A percentile compares a stretch with the other conserved stretches of the same genome.
Conservation (phyloP, 108 stramenopile genomes). For the Stephanodiscus triporus region DNA sequence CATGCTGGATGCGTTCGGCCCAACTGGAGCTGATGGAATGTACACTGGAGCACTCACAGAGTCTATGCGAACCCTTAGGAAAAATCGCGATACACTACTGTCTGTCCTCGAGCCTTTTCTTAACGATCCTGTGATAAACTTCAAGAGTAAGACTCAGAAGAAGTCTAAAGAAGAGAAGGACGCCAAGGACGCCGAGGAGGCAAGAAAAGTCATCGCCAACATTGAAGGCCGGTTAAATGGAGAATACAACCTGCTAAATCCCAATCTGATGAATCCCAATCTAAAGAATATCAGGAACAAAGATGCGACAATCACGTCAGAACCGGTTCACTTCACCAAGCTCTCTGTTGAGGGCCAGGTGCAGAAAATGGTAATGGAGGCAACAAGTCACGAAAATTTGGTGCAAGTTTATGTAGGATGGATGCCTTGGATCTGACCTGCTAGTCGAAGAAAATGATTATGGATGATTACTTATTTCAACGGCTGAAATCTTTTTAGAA, state of each 20-base stretch:
- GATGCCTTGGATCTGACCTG: slow-evolving; percentile 86
- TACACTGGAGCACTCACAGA: slow-evolving; percentile 82
- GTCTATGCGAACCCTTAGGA: slow-evolving; percentile 86
- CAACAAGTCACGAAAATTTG: slow-evolving; percentile 82
- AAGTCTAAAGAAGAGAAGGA: slow-evolving; percentile 31
- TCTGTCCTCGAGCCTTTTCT: slow-evolving; percentile 98
- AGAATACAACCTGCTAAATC: slow-evolving; percentile 87
- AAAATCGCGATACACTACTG: slow-evolving; percentile 91
- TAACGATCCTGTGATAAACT: slow-evolving; percentile 91
- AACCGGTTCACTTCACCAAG: slow-evolving; percentile 68
- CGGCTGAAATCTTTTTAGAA: too few relatives aligned
- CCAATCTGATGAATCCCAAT: slow-evolving; percentile 87
- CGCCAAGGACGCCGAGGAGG: slow-evolving; percentile 13
- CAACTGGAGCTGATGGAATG: slow-evolving; percentile 88
- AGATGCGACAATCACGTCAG: slow-evolving; percentile 57
- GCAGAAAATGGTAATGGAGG: slow-evolving; percentile 86
- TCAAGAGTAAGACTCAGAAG: slow-evolving; percentile 67
- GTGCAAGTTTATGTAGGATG: slow-evolving; percentile 90
- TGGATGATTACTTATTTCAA: not conserved
- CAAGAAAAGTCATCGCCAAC: slow-evolving; percentile 59
- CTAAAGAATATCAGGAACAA: slow-evolving; percentile 58
- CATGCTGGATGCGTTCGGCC: slow-evolving; percentile 97
- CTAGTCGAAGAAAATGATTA: not conserved
- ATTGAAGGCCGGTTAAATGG: slow-evolving; percentile 85
- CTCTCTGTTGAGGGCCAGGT: slow-evolving; percentile 91